Evolutionary conservation across 805 yeast species (phyloP).

Genomic region (Ogataea nonfermentans): DNA sequence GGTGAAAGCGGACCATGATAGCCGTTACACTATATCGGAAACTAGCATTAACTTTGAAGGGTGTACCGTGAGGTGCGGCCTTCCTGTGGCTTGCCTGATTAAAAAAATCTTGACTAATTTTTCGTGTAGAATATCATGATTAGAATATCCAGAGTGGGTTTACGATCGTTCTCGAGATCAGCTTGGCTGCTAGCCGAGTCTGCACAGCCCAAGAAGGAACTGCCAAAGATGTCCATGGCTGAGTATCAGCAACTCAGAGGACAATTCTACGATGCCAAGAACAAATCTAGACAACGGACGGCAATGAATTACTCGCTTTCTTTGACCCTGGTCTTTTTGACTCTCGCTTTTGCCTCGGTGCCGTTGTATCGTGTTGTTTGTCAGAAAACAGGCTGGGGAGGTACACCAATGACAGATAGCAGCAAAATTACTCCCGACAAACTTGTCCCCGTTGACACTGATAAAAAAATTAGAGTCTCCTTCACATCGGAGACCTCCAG

Average conservation of each 20-base stretch:
- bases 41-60: not conserved
- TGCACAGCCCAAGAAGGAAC: slow-evolving; percentile 13
- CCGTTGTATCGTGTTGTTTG: slow-evolving; percentile 91
- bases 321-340: slow-evolving; percentile 66
- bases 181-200: slow-evolving; percentile 3
- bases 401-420: slow-evolving; percentile 87
- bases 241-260: slow-evolving; percentile 32
- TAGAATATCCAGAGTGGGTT: slow-evolving; percentile 1
- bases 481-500: slow-evolving; percentile 93
- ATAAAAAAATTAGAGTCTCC: slow-evolving; percentile 73
- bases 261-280: slow-evolving; percentile 26
- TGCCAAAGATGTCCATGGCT: slow-evolving; percentile 33
- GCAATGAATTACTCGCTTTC: slow-evolving; percentile 66
- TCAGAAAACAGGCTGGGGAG: slow-evolving; percentile 94
- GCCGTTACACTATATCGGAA: slow-evolving; percentile 81
- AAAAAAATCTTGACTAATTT: not conserved
- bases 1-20: slow-evolving; percentile 84
- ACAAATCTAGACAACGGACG: slow-evolving; percentile 44
- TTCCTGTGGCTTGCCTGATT: not conserved
- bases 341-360: slow-evolving; percentile 85
- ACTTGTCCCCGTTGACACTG: slow-evolving; percentile 82
- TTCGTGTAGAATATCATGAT: not conserved
- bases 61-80: not conserved
- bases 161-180: slow-evolving; percentile 5
- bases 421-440: slow-evolving; percentile 81